Conservation (phyloP, 2,329 filamentous ascomycete species). For the Geosmithia flava region DNA sequence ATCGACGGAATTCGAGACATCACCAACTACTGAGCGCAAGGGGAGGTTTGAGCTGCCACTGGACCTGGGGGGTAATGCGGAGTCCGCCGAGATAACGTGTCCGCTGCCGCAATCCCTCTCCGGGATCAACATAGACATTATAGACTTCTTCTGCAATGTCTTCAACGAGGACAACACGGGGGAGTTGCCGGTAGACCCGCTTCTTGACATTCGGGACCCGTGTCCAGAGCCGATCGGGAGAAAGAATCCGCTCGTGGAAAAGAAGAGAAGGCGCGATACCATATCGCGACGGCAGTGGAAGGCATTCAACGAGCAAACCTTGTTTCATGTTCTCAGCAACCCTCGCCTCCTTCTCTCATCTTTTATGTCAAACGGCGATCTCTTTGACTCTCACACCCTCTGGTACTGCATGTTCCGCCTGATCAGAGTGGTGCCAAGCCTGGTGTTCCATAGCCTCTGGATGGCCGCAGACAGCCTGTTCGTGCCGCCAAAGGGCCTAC, state of each 20-base stretch:
- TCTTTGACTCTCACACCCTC: slow-evolving; percentile 47
- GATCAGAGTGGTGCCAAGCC: slow-evolving; percentile 40
- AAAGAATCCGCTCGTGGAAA: neutral
- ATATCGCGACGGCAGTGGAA: slow-evolving; percentile 28
- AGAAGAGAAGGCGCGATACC: neutral
- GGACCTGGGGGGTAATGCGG: neutral
- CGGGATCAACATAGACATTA: slow-evolving; percentile 37
- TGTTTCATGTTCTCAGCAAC: slow-evolving; percentile 51
- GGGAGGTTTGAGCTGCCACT: neutral
- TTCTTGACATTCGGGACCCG: slow-evolving; percentile 4
- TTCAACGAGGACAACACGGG: slow-evolving; percentile 42
- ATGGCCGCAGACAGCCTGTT: slow-evolving; percentile 46
- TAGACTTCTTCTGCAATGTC: slow-evolving; percentile 49
- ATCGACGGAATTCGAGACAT: neutral
- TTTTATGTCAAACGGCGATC: slow-evolving; percentile 38
- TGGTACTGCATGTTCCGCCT: slow-evolving; percentile 53
- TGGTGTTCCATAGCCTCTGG: slow-evolving; percentile 56
- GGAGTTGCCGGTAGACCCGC: slow-evolving; percentile 31
- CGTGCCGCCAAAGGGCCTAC: slow-evolving; percentile 33
- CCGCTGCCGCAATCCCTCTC: slow-evolving; percentile 45
- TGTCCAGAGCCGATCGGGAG: neutral
- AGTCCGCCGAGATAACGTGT: neutral
- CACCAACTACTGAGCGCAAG: neutral
- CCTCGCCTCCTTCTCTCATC: slow-evolving; percentile 41
- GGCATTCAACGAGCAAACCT: slow-evolving; percentile 48